Base-by-base conservation (phyloP, 352 stramenopile genomes). In the Hyaloperonospora arabidopsidis region DNA sequence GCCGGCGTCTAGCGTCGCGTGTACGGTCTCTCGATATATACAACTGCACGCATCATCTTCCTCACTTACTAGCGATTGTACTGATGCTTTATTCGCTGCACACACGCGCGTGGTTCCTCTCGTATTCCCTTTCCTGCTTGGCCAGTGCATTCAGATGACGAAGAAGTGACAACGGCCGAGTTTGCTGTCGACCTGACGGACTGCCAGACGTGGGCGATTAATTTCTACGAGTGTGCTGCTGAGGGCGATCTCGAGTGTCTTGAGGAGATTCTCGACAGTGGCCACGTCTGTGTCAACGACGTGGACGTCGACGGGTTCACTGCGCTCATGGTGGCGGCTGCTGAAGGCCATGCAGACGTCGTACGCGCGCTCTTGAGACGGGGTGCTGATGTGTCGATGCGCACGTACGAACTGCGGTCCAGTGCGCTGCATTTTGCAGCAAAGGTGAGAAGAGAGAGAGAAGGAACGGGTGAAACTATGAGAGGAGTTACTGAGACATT, bases 251-350 rank as follows among this genome's bases (percentile, higher is more conserved):
- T 89, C 13, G 57, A 72, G 52, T 82, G 68, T 45, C 65, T 92
- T 0, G 66, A 76, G 32, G 65, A 75, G 40, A 79, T 89, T 44
- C 52, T 87, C 47, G 79, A 90, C 38, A 72, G 74, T 22, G 61
- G 69, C 43, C 67, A 67, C 45, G 77, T 87, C 21, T 59, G 64
- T 28, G 56, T 88, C 36, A 73, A 93, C 52, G 78, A 84, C 49
- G 70, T 87, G 49, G 82, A 93, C 64, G 79, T 89, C 21, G 82
- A 93, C 49, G 82, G 82, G 51, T 93, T 93, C 63, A 87, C 82
- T 25, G 82, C 82, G 46, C 70, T 93, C 40, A 89, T 93, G 82
- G 84, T 93, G 46, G 79, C 82, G 5, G 70, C 79, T 2, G 82
- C 82, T 10, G 82, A 93, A 56, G 82, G 79, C 40, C 79, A 88